These are phyloP conservation scores for Suillus sp. DNA, from an alignment of 768 basidiomycete species.

Conservation along the genomic window DNA sequence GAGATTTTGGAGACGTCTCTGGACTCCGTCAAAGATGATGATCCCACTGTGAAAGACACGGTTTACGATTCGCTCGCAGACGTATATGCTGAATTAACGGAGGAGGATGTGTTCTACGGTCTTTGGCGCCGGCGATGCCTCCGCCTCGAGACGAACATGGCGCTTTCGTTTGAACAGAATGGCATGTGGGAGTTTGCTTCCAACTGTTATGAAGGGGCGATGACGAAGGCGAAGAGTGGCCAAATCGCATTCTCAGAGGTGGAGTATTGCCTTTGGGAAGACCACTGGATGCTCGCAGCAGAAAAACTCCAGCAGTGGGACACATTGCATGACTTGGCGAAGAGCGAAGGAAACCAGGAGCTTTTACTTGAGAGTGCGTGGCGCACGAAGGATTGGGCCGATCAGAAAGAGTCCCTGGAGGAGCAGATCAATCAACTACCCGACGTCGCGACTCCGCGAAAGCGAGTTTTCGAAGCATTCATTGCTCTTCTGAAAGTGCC, in stretches of 20 bases:
- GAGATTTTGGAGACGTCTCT: slow-evolving; percentile 85
- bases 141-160: slow-evolving; percentile 88
- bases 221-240: slow-evolving; percentile 80
- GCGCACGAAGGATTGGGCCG: slow-evolving; percentile 91
- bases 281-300: slow-evolving; percentile 95
- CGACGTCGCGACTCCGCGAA: slow-evolving; percentile 91
- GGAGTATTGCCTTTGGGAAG: slow-evolving; percentile 98
- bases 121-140: slow-evolving; percentile 89
- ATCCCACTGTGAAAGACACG: slow-evolving; percentile 75
- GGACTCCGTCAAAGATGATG: slow-evolving; percentile 79
- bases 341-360: slow-evolving; percentile 88
- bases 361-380: slow-evolving; percentile 94
- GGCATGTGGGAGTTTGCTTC: slow-evolving; percentile 97
- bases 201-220: slow-evolving; percentile 85
- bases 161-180: slow-evolving; percentile 89
- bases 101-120: slow-evolving; percentile 98
- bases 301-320: slow-evolving; percentile 99
- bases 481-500: slow-evolving; percentile 86
- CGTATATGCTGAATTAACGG: slow-evolving; percentile 91
- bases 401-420: slow-evolving; percentile 75
- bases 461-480: slow-evolving; percentile 96
- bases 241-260: slow-evolving; percentile 88
- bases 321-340: slow-evolving; percentile 86
- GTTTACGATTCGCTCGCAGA: slow-evolving; percentile 91
- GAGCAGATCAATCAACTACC: slow-evolving; percentile 78